Percentiles rank a stretch among this genome's conserved stretches.
These are phyloP conservation scores for Penicillium sp. DNA, from an alignment of 2,329 filamentous ascomycete genomes.

Conservation along the genomic window DNA sequence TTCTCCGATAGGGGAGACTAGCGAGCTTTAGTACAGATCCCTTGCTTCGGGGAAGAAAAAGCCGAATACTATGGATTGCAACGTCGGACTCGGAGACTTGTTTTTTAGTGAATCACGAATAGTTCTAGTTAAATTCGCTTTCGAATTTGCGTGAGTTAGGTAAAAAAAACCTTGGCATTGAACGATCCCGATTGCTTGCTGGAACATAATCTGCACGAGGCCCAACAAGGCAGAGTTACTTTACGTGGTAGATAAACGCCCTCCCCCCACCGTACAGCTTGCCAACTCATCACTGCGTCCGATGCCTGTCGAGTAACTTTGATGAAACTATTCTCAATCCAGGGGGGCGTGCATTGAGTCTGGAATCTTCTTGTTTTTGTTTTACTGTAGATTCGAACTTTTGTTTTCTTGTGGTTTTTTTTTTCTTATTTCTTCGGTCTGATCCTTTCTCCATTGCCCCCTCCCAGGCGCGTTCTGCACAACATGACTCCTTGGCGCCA, in stretches of 20 bases:
- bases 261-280: constrained; percentile 45
- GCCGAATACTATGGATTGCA: constrained; percentile 4
- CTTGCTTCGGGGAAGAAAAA: not conserved
- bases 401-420: not conserved
- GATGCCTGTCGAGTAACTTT: constrained; percentile 38
- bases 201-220: constrained; percentile 16
- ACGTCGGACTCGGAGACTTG: constrained; percentile 6
- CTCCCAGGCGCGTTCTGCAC: constrained; percentile 29
- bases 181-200: constrained; percentile 7
- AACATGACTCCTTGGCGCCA: constrained; percentile 30
- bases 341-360: constrained; percentile 8
- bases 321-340: constrained; percentile 5
- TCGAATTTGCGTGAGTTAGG: not conserved
- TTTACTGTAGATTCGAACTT: not conserved
- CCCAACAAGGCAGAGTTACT: too few relatives aligned
- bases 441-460: not conserved
- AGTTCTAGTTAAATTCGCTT: not conserved
- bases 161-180: not conserved
- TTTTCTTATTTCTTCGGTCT: not conserved
- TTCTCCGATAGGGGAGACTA: constrained; percentile 10
- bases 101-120: not conserved
- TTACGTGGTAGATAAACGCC: too few relatives aligned
- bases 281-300: constrained; percentile 79
- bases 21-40: constrained; percentile 3
- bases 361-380: not conserved